These are phyloP conservation scores for Talaromyces sp. DNA, from an alignment of 2,329 filamentous ascomycete genomes.

Conservation along the genomic window DNA sequence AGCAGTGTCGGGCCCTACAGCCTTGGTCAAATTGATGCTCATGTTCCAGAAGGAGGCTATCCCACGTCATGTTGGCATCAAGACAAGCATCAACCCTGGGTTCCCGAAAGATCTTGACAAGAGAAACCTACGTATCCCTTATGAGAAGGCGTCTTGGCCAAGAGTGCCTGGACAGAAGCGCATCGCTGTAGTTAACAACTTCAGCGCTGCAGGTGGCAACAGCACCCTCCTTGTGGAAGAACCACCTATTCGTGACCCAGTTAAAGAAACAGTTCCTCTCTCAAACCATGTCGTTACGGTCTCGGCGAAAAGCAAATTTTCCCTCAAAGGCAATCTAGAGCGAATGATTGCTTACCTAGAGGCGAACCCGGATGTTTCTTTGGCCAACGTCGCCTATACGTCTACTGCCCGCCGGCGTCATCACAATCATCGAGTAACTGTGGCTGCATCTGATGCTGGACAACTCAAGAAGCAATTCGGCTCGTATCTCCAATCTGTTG, in stretches of 20 bases:
- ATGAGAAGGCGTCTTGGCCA: slow-evolving; percentile 46
- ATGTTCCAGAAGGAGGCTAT: slow-evolving; percentile 32
- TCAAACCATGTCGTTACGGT: slow-evolving; percentile 55
- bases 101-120: slow-evolving; percentile 42
- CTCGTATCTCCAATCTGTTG: not conserved
- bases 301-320: slow-evolving; percentile 51
- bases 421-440: slow-evolving; percentile 35
- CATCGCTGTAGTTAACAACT: slow-evolving; percentile 61
- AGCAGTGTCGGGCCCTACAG: slow-evolving; percentile 42
- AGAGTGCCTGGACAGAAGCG: slow-evolving; percentile 33
- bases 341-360: slow-evolving; percentile 12
- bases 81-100: slow-evolving; percentile 46
- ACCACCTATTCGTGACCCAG: slow-evolving; percentile 32
- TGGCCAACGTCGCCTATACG: slow-evolving; percentile 63
- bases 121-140: slow-evolving; percentile 47
- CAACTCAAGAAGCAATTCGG: slow-evolving; percentile 25
- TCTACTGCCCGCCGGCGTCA: slow-evolving; percentile 59
- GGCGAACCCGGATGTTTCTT: slow-evolving; percentile 40
- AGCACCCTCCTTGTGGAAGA: slow-evolving; percentile 51
- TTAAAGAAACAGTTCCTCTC: slow-evolving; percentile 49
- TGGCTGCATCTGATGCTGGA: slow-evolving; percentile 11
- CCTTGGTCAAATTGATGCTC: slow-evolving; percentile 21
- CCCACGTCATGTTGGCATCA: slow-evolving; percentile 38
- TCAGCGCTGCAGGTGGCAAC: slow-evolving; percentile 65
- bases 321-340: slow-evolving; percentile 51